A percentile compares a stretch with the other conserved stretches of the same genome.
Conservation (phyloP, 1,139 yeast species). For the Kodamaea plutei region DNA sequence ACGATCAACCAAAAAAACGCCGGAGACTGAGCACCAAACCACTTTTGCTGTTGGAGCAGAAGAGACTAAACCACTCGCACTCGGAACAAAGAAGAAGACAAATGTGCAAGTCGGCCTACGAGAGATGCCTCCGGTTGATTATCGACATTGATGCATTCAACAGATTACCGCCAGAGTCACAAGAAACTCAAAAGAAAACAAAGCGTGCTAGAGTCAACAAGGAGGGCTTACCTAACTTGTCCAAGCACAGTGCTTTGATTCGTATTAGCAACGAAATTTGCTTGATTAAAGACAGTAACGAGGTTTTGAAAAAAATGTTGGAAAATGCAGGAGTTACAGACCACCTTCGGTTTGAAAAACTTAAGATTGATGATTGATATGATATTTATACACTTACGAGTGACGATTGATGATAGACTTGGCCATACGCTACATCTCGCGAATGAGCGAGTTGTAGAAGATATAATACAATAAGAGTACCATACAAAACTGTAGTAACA, state of each 20-base stretch:
- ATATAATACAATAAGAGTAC: no score
- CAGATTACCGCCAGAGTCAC: constrained; percentile 17
- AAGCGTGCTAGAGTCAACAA: constrained; percentile 41
- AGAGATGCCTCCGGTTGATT: constrained; percentile 41
- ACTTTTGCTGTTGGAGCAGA: constrained; percentile 60
- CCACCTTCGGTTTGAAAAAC: constrained; percentile 9
- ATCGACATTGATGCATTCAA: constrained; percentile 41
- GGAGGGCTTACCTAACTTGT: constrained; percentile 47
- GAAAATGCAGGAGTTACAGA: constrained; percentile 12
- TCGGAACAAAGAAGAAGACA: constrained; percentile 77
- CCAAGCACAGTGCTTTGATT: constrained; percentile 44
- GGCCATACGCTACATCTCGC: no score
- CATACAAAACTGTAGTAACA: no score
- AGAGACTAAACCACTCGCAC: constrained; percentile 65
- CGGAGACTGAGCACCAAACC: constrained; percentile 39
- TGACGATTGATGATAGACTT: no score
- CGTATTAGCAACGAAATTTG: constrained; percentile 40
- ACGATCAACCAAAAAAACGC: constrained; percentile 20
- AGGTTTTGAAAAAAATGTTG: constrained; percentile 23
- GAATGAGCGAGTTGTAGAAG: no score
- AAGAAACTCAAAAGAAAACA: constrained; percentile 30
- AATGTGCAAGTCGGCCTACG: constrained; percentile 62
- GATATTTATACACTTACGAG: no score
- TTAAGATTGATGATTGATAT: constrained; percentile 5
- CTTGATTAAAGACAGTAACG: constrained; percentile 33